Evolutionary conservation across 306 rosid genomes (phyloP), one percentile per base, ranked within the genome.

Genomic region (Cicer pinnatifidum): DNA sequence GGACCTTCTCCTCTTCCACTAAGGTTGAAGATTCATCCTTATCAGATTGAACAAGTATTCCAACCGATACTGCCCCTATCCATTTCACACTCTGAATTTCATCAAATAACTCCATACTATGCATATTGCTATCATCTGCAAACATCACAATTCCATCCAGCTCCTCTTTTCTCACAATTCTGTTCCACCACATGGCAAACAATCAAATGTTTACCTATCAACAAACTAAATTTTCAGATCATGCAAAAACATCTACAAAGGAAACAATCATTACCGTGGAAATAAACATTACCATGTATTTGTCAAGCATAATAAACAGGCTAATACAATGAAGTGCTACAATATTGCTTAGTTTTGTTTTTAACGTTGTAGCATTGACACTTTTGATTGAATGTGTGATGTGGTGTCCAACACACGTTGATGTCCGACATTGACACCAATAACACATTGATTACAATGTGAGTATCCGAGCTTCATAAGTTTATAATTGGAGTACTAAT

Each of bases 101-200:
- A 69, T 91, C 96, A 59, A 94, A 94, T 57, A 94, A 82, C 84
- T 94, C 97, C 96, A 87, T 84, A 71, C 95, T 91, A 67, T 94
- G 97, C 98, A 94, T 89, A 80, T 94, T 94, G 83, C 98, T 89
- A 83, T 94, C 98, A 77, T 94, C 98, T 0, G 92, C 91, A 86
- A 94, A 94, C 88, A 89, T 78, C 82, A 91, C 95, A 67, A 83
- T 74, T 65, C 97, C 98, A 69, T 94, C 97, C 80, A 94, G 79
- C 87, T 82, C 89, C 88, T 79, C 79, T 63, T 91, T 81, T 73
- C 92, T 89, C 76, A 91, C 89, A 83, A 87, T 74, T 76, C 97
- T 94, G 95, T 78, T 82, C 78, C 88, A 84, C 73, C 76, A 73
- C 37, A 85, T 38, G 65, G 23, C 45, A 79, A 73, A 64, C 52